Percentiles rank a stretch among this genome's conserved stretches.
Conservation (phyloP, 1,284 basidiomycete genomes). For the Microbotryum intermedium region DNA sequence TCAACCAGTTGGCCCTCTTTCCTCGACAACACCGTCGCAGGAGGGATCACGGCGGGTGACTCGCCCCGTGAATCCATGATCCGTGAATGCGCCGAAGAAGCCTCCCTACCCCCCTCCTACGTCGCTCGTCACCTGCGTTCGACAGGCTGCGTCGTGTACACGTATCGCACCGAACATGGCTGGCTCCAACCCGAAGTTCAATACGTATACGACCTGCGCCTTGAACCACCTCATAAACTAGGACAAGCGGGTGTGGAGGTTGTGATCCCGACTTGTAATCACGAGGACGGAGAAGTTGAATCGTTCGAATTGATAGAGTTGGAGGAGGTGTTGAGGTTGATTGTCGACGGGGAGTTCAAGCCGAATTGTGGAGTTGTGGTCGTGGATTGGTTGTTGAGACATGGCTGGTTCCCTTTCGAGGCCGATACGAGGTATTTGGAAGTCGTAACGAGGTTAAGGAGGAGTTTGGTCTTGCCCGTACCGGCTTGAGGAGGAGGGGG, state of each 20-base stretch:
- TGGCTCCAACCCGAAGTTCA: slow-evolving; percentile 66
- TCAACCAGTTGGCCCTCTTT: slow-evolving; percentile 29
- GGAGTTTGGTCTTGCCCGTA: slow-evolving; percentile 13
- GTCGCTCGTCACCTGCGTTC: slow-evolving; percentile 16
- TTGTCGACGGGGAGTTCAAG: slow-evolving; percentile 67
- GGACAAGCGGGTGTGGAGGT: background rate
- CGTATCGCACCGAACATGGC: slow-evolving; percentile 55
- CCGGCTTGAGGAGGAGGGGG: slow-evolving; percentile 10
- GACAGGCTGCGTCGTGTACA: slow-evolving; percentile 39
- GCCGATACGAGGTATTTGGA: slow-evolving; percentile 28
- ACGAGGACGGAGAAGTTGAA: slow-evolving; percentile 83
- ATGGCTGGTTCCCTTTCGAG: slow-evolving; percentile 31
- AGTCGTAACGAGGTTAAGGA: slow-evolving; percentile 7
- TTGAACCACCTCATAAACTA: slow-evolving; percentile 46
- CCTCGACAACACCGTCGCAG: slow-evolving; percentile 57
- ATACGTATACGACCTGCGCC: slow-evolving; percentile 70
- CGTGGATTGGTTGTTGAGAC: slow-evolving; percentile 67
- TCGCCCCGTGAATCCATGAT: slow-evolving; percentile 64
- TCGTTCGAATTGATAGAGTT: slow-evolving; percentile 54
- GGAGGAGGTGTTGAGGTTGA: slow-evolving; percentile 44
- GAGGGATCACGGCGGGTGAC: slow-evolving; percentile 56
- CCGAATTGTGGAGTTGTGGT: slow-evolving; percentile 71
- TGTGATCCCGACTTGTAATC: slow-evolving; percentile 23
- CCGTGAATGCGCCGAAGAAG: slow-evolving; percentile 71
- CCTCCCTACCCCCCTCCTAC: slow-evolving; percentile 24